Conservation (phyloP, 2,329 filamentous ascomycete species). For the Phyllosticta citriasiana region DNA sequence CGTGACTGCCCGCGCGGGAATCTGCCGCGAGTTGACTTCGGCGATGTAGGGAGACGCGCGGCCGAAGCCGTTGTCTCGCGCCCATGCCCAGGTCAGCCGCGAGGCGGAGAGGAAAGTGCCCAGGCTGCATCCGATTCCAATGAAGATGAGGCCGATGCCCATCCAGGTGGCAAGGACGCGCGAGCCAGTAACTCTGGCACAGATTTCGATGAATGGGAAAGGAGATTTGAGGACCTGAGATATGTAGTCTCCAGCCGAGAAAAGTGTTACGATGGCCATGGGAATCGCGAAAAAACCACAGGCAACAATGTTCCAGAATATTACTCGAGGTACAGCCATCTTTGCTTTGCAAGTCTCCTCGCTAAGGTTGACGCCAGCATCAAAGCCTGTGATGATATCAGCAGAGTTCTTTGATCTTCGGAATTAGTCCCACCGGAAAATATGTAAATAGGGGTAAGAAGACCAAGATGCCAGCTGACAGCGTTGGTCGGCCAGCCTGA, state of each 20-base stretch:
- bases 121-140: constrained; percentile 27
- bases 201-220: constrained; percentile 36
- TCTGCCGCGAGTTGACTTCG: constrained; percentile 17
- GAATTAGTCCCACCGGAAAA: constrained; percentile 20
- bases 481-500: constrained; percentile 24
- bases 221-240: constrained; percentile 15
- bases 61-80: constrained; percentile 31
- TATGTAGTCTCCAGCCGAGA: constrained; percentile 28
- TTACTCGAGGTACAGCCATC: constrained; percentile 24
- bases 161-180: constrained; percentile 28
- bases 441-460: constrained; percentile 16
- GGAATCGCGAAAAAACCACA: constrained; percentile 32
- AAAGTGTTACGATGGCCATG: constrained; percentile 31
- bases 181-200: constrained; percentile 26
- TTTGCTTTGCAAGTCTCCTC: constrained; percentile 34
- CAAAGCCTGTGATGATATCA: constrained; percentile 26
- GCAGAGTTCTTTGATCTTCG: background rate
- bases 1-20: constrained; percentile 30
- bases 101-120: constrained; percentile 32
- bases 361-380: constrained; percentile 39
- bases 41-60: constrained; percentile 20
- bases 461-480: constrained; percentile 29
- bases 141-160: constrained; percentile 23
- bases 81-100: constrained; percentile 37
- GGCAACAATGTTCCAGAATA: constrained; percentile 32